Base-by-base conservation (phyloP, 441 rosid species). In the Adansonia madagascariensis region DNA sequence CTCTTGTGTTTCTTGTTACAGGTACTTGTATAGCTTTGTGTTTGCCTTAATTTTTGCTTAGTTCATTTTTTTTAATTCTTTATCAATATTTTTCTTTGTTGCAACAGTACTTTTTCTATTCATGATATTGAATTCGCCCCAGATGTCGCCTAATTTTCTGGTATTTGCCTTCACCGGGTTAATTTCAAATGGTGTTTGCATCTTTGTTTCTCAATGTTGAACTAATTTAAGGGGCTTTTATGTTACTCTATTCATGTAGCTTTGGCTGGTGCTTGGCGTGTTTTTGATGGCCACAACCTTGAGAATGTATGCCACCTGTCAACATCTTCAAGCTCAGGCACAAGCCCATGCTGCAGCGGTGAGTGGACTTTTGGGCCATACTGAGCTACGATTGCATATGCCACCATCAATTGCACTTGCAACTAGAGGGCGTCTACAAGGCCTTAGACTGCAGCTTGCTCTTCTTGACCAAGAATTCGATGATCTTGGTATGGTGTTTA, bases 221-320 rank as follows among this genome's bases (percentile, higher is more conserved):
- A 24, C 27, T 52, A 59, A 18, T 60, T 64, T 72, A 46, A 46
- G 41, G 24, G 39, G 14, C 6, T 24, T 52, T 55, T 4, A 8
- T 80, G 31, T 12, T 65, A 44, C 43, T 60, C 60, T 66, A 17
- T 84, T 35, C 59, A 0, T 83, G 86, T 72, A 94, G 98, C 89
- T 94, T 4, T 94, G 98, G 98, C 83, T 94, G 39, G 95, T 91
- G 69, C 92, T 94, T 86, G 98, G 94, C 67, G 90, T 94, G 24
- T 94, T 94, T 88, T 79, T 94, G 78, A 87, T 93, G 90, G 97
- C 97, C 49, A 91, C 98, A 1, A 84, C 91, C 0, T 78, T 94
- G 65, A 88, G 98, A 84, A 94, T 93, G 98, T 93, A 93, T 85
- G 97, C 98, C 0, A 90, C 97, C 66, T 94, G 98, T 77, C 98